Base-by-base conservation (phyloP, 306 rosid species). In the Vicia villosa region DNA sequence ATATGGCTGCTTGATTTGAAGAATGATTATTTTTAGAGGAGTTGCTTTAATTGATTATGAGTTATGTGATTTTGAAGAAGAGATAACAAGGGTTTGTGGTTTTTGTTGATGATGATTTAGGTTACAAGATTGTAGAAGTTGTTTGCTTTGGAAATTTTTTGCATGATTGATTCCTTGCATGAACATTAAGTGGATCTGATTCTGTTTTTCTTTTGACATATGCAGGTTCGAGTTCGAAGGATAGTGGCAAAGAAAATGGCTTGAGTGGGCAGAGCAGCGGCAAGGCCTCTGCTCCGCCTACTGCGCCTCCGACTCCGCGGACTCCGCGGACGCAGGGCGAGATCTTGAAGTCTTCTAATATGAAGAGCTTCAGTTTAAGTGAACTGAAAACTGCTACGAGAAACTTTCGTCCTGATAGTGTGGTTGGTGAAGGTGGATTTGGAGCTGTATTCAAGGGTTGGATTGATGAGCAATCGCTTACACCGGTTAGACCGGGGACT, bases 381-480 rank as follows among this genome's bases (percentile, higher is more conserved):
- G 96, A 89, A 72, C 95, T 95, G 38, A 91, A 67, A 80, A 84
- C 78, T 10, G 92, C 99, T 74, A 95, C 99, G 26, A 81, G 96
- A 74, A 95, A 95, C 84, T 95, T 95, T 65, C 96, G 99, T 30
- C 99, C 99, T 0, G 99, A 95, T 58, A 95, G 99, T 84, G 84
- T 95, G 81, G 83, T 95, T 6, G 99, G 99, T 12, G 99, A 95
- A 83, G 99, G 99, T 0, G 99, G 99, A 10, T 95, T 95, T 69
- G 99, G 99, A 38, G 70, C 80, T 61, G 99, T 95, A 17, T 95
- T 89, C 22, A 95, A 95, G 59, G 99, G 99, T 3, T 95, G 99
- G 99, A 69, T 95, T 5, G 99, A 95, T 82, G 97, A 87, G 81
- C 81, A 86, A 36, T 47, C 92, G 45, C 86, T 89, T 8, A 79